These are phyloP conservation scores for Pisolithus thermaeus DNA, from an alignment of 1,284 basidiomycete species.

Conservation along the genomic window DNA sequence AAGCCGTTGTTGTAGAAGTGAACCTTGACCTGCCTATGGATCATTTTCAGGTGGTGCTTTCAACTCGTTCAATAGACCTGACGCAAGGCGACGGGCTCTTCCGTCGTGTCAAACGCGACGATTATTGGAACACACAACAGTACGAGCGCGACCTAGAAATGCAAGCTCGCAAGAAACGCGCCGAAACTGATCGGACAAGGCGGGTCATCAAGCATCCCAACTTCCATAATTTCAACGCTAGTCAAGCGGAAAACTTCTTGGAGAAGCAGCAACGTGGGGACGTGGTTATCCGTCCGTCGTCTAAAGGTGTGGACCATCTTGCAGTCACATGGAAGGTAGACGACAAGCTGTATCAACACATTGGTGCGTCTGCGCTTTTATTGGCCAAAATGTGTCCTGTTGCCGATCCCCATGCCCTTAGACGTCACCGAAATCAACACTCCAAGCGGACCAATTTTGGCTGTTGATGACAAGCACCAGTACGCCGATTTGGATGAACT, in stretches of 20 bases:
- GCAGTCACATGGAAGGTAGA: constrained; percentile 99
- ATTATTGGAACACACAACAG: constrained; percentile 63
- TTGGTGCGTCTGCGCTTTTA: constrained; percentile 51
- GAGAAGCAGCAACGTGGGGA: constrained; percentile 91
- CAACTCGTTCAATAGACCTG: constrained; percentile 70
- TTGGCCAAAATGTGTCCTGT: constrained; percentile 1
- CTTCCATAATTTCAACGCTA: constrained; percentile 94
- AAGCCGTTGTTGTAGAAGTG: constrained; percentile 75
- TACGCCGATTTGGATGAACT: constrained; percentile 97
- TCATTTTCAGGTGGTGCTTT: constrained; percentile 71
- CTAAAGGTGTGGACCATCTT: constrained; percentile 89
- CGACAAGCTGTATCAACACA: constrained; percentile 94
- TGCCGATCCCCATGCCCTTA: constrained; percentile 26
- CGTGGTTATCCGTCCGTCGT: constrained; percentile 94
- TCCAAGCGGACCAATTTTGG: constrained; percentile 67
- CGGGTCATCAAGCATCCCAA: constrained; percentile 97
- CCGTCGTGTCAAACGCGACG: constrained; percentile 58
- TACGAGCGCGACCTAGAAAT: constrained; percentile 70
- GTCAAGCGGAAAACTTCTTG: constrained; percentile 86
- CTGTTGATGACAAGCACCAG: constrained; percentile 77
- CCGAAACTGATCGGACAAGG: constrained; percentile 71
- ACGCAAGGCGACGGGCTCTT: constrained; percentile 59
- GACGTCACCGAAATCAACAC: constrained; percentile 89
- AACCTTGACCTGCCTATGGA: constrained; percentile 60
- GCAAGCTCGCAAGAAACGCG: constrained; percentile 77